A percentile compares a stretch with the other conserved stretches of the same genome.
Evolutionary conservation across 2,329 filamentous ascomycete genomes (phyloP).

Genomic region (Bertia moriformis): DNA sequence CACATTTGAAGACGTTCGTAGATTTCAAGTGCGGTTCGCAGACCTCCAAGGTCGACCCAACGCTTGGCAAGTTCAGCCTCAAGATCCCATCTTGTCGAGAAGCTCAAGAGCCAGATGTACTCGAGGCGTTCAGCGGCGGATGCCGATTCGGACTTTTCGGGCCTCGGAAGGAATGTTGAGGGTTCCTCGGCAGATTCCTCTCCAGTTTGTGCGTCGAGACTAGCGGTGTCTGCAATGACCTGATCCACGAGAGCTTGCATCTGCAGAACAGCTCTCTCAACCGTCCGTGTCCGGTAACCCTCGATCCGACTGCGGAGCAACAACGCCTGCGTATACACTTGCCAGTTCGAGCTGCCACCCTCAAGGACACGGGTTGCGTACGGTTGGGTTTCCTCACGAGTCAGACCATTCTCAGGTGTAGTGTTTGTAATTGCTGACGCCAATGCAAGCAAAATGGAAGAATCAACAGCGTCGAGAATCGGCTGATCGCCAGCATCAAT

Average conservation of each 20-base stretch:
- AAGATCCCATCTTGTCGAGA: constrained; percentile 51
- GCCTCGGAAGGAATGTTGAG: constrained; percentile 8
- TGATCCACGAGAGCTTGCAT: constrained; percentile 57
- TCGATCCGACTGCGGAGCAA: constrained; percentile 51
- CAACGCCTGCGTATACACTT: constrained; percentile 54
- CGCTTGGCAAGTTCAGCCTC: constrained; percentile 50
- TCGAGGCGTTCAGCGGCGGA: constrained; percentile 40
- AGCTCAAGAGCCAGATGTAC: constrained; percentile 46
- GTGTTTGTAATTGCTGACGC: constrained; percentile 57
- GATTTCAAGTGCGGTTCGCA: constrained; percentile 53
- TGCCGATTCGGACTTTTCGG: constrained; percentile 40
- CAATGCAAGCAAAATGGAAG: constrained; percentile 36
- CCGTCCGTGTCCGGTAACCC: constrained; percentile 44
- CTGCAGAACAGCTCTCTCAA: constrained; percentile 49
- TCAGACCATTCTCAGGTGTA: constrained; percentile 45
- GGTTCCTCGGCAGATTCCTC: not conserved
- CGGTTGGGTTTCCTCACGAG: constrained; percentile 51
- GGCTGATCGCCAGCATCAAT: constrained; percentile 48
- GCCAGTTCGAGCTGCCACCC: constrained; percentile 52
- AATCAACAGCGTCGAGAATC: constrained; percentile 44
- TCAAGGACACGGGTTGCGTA: constrained; percentile 52
- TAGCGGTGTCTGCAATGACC: constrained; percentile 49
- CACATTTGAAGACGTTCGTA: constrained; percentile 57
- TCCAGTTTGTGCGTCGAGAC: constrained; percentile 6
- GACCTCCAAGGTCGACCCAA: constrained; percentile 49